A percentile compares a stretch with the other conserved stretches of the same genome.
These are phyloP conservation scores for Termitomyces eurrhizus DNA, from an alignment of 768 basidiomycete genomes.

Conservation along the genomic window DNA sequence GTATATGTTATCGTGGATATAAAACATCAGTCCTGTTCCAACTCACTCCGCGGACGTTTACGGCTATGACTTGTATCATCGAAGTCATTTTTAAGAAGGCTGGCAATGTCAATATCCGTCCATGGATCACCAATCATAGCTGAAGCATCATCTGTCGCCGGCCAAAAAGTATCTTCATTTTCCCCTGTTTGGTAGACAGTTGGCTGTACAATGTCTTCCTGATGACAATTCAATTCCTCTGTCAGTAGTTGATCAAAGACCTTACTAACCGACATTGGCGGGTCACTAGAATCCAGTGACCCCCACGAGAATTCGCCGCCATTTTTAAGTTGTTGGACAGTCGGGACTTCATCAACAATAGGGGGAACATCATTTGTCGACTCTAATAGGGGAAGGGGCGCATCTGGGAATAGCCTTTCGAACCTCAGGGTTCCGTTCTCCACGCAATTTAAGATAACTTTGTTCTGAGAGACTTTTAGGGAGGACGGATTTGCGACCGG, in stretches of 20 bases:
- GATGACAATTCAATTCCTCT: not conserved
- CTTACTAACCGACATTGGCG: conserved; percentile 7
- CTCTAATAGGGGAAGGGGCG: conserved; percentile 1
- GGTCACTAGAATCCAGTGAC: conserved; percentile 27
- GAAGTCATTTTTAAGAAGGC: not conserved
- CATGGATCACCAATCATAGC: conserved; percentile 6
- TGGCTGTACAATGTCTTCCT: not conserved
- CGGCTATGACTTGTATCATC: conserved; percentile 13
- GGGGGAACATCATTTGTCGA: conserved; percentile 1
- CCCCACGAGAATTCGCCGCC: conserved; percentile 41
- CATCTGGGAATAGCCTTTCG: conserved; percentile 24
- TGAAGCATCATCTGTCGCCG: conserved; percentile 1
- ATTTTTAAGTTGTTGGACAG: conserved; percentile 1
- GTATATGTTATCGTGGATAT: not conserved
- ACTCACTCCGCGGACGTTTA: conserved; percentile 28
- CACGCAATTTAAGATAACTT: conserved; percentile 45
- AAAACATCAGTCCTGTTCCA: conserved; percentile 17
- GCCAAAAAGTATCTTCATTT: conserved; percentile 1
- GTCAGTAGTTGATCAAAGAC: not conserved
- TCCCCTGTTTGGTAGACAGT: not conserved
- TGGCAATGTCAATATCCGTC: conserved; percentile 7
- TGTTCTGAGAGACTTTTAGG: conserved; percentile 52
- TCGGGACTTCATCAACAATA: not conserved
- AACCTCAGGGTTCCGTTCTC: conserved; percentile 47
- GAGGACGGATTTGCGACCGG: conserved; percentile 61